phyloP scores from a whole-genome alignment of 192 early-diverging fungal species.

The Chytriomyces confervae region DNA sequence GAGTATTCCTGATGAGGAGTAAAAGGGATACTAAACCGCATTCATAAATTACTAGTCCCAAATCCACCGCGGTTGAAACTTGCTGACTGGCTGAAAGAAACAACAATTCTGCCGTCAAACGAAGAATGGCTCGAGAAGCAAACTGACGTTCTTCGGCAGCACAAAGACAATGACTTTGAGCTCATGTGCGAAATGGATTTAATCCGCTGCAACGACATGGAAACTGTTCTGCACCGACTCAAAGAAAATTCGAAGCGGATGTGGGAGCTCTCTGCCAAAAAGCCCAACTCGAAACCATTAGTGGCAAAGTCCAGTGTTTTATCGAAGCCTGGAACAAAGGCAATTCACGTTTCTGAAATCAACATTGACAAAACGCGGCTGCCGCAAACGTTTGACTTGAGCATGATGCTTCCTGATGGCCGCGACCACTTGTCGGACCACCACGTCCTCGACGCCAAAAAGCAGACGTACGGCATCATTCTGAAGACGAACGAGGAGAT shows the following conservation, averaged over 20 bases:
- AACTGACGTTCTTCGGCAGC: slow-evolving; percentile 34
- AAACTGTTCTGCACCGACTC: slow-evolving; percentile 41
- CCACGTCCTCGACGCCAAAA: slow-evolving; percentile 57
- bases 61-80: slow-evolving; percentile 40
- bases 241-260: slow-evolving; percentile 53
- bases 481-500: slow-evolving; percentile 49
- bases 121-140: slow-evolving; percentile 52
- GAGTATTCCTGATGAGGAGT: background rate
- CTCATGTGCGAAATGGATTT: slow-evolving; percentile 56
- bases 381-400: slow-evolving; percentile 51
- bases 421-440: slow-evolving; percentile 41
- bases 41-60: slow-evolving; percentile 24
- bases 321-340: slow-evolving; percentile 27
- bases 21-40: slow-evolving; percentile 21
- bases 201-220: slow-evolving; percentile 47
- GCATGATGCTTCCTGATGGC: slow-evolving; percentile 54
- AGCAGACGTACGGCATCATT: slow-evolving; percentile 50
- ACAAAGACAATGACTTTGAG: slow-evolving; percentile 59
- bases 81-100: slow-evolving; percentile 52
- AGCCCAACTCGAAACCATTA: slow-evolving; percentile 41
- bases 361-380: slow-evolving; percentile 25
- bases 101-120: slow-evolving; percentile 41
- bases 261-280: slow-evolving; percentile 43
- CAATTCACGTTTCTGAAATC: slow-evolving; percentile 24
- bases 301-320: slow-evolving; percentile 20